Evolutionary conservation across 495 filamentous ascomycete genomes (phyloP).

Genomic region (Talaromyces wortmannii): DNA sequence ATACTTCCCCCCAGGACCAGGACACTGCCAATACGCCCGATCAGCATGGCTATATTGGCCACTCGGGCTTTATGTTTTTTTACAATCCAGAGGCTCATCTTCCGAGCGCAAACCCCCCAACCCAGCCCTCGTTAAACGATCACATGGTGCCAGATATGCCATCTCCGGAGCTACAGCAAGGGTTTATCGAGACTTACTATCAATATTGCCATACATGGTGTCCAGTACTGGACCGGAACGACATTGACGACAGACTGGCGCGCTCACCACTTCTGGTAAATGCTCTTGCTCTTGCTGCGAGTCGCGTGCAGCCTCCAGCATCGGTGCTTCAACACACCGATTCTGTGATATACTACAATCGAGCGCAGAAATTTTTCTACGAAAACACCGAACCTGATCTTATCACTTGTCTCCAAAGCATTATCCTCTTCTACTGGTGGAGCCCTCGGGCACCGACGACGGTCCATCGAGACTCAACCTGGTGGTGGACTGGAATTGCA

Average conservation of each 20-base stretch:
- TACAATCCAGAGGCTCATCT: conserved; percentile 16
- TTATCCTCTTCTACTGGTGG: conserved; percentile 32
- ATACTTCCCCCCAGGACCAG: background rate
- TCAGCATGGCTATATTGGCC: conserved; percentile 17
- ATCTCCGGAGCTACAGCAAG: conserved; percentile 23
- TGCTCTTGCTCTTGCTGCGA: conserved; percentile 22
- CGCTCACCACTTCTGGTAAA: conserved; percentile 26
- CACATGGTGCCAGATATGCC: conserved; percentile 8
- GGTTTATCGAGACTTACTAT: conserved; percentile 25
- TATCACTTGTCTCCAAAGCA: conserved; percentile 18
- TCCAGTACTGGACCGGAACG: conserved; percentile 22
- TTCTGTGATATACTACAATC: conserved; percentile 23
- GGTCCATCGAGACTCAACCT: conserved; percentile 27
- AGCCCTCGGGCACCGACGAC: conserved; percentile 21
- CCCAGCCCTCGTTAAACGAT: conserved; percentile 8
- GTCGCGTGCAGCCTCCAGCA: conserved; percentile 22
- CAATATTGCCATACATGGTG: conserved; percentile 28
- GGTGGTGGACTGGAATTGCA: conserved; percentile 31
- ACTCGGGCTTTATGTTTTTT: conserved; percentile 13
- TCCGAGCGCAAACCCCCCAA: conserved; percentile 15
- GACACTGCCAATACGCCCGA: conserved; percentile 16
- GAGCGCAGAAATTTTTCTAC: conserved; percentile 21
- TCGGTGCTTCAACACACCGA: conserved; percentile 22
- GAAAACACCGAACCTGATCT: conserved; percentile 23
- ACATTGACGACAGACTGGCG: conserved; percentile 13